Evolutionary conservation across 139 green algal genomes (phyloP).

Genomic region (Diplosphaera chodatii): DNA sequence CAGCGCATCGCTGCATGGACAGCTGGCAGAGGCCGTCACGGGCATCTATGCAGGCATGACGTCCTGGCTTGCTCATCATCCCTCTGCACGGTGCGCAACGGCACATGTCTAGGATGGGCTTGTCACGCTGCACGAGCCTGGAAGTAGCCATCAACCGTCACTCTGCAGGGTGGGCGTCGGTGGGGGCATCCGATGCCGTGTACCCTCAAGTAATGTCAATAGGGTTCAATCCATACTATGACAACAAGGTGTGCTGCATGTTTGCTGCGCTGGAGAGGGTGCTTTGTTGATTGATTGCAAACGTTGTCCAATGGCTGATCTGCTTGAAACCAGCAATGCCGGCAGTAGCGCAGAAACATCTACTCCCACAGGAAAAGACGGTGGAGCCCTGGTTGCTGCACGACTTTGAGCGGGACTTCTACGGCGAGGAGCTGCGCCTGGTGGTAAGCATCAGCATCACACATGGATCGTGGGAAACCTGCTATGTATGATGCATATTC

Average conservation of each 20-base stretch:
- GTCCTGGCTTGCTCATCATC: too few relatives aligned
- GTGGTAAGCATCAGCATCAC: slow-evolving; percentile 73
- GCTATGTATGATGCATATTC: too few relatives aligned
- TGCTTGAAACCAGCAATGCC: too few relatives aligned
- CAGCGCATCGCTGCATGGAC: slow-evolving; percentile 32
- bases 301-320: too few relatives aligned
- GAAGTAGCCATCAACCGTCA: background rate
- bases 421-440: slow-evolving; percentile 63
- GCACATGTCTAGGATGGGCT: too few relatives aligned
- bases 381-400: slow-evolving; percentile 75
- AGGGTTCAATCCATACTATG: slow-evolving; percentile 84
- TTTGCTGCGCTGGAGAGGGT: slow-evolving; percentile 9
- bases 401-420: slow-evolving; percentile 75
- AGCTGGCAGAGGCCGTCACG: slow-evolving; percentile 65
- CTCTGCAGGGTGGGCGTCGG: slow-evolving; percentile 50
- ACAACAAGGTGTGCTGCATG: slow-evolving; percentile 60
- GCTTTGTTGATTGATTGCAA: too few relatives aligned
- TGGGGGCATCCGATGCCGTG: slow-evolving; percentile 26
- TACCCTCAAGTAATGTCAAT: slow-evolving; percentile 67
- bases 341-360: too few relatives aligned
- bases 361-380: slow-evolving; percentile 42
- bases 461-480: too few relatives aligned
- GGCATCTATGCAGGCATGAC: slow-evolving; percentile 63
- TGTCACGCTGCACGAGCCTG: too few relatives aligned
- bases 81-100: too few relatives aligned